Conservation (phyloP, 371 early-diverging fungal species). For the Mortierella polycephala region DNA sequence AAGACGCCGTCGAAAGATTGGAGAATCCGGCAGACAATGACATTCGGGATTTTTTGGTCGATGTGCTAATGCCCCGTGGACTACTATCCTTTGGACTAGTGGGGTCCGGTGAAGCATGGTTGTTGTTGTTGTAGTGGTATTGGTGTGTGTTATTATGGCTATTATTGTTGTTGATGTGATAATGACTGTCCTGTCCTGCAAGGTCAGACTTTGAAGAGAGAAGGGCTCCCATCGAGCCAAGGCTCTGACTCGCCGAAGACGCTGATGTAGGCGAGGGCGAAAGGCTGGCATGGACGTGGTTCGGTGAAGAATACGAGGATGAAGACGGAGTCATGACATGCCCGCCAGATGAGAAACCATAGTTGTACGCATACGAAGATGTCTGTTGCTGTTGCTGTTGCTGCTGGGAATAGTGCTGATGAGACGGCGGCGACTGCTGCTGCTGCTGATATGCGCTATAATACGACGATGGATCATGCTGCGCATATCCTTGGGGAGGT, state of each 20-base stretch:
- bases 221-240: conserved; percentile 42
- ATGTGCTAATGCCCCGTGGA: conserved; percentile 15
- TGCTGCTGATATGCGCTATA: conserved; percentile 32
- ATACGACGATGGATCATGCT: conserved; percentile 42
- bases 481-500: conserved; percentile 31
- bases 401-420: conserved; percentile 34
- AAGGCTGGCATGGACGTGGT: conserved; percentile 37
- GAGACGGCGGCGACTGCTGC: conserved; percentile 9
- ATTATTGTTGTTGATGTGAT: conserved; percentile 17
- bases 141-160: conserved; percentile 3
- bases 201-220: conserved; percentile 44
- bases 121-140: conserved; percentile 15
- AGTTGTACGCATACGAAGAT: conserved; percentile 21
- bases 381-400: conserved; percentile 24
- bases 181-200: conserved; percentile 21
- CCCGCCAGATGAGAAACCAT: conserved; percentile 27
- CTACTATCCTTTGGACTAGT: conserved; percentile 12
- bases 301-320: conserved; percentile 42
- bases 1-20: conserved; percentile 15
- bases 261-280: conserved; percentile 31
- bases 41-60: conserved; percentile 28
- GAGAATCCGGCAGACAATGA: conserved; percentile 14
- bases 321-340: conserved; percentile 44
- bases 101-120: not conserved
- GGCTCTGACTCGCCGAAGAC: conserved; percentile 31